Base-by-base conservation (phyloP, 495 filamentous ascomycete species). In the Neurospora tetraspora region DNA sequence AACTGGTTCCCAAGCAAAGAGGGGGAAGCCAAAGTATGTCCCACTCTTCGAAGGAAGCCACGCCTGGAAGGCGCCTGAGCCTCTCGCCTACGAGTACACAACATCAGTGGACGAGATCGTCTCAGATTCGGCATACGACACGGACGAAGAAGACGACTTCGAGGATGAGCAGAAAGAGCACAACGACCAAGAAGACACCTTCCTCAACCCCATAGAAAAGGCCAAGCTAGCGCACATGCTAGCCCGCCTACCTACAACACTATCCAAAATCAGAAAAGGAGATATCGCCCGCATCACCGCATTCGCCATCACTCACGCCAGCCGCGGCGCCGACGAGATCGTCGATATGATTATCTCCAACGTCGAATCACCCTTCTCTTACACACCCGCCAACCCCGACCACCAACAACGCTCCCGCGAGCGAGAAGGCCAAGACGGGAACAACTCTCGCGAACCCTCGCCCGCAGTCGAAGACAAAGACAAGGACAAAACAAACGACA, bases 221-320 rank as follows among this genome's bases (percentile, higher is more conserved):
- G 91, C 94, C 3, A 94, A 93, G 80, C 82, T 99, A 5, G 89
- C 91, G 5, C 91, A 93, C 77, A 83, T 97, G 6, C 86, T 97
- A 9, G 89, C 91, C 31, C 89, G 95, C 37, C 86, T 98, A 7
- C 95, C 95, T 1, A 93, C 89, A 1, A 90, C 86, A 16, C 88
- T 92, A 36, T 88, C 88, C 4, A 90, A 88, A 76, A 87, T 97
- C 23, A 87, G 93, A 37, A 92, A 92, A 77, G 93, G 94, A 3
- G 95, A 98, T 78, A 89, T 97, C 38, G 94, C 94, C 20, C 88
- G 94, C 5, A 84, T 98, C 4, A 94, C 94, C 4, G 88, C 91
- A 34, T 98, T 98, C 78, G 96, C 95, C 14, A 94, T 98, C 74
- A 91, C 91, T 3, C 92, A 98, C 78, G 93, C 93, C 3, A 88